These are phyloP conservation scores for Melaleuca quinquenervia DNA, from an alignment of 345 rosid genomes.

Conservation along the genomic window DNA sequence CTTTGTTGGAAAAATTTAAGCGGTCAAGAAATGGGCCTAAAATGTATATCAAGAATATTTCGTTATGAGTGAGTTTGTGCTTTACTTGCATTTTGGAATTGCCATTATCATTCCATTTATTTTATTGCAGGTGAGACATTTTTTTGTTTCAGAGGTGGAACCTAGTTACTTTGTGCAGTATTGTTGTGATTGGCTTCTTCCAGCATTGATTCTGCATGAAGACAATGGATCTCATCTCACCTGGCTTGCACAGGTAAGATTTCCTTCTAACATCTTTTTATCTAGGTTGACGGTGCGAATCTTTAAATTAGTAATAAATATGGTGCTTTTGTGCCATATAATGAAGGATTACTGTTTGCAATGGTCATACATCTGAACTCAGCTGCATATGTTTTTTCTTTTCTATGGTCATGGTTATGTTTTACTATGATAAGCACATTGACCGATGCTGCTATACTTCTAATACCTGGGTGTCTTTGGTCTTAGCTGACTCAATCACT, in stretches of 20 bases:
- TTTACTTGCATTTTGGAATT: neutral
- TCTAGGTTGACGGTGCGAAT: neutral
- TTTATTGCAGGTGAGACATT: conserved; percentile 47
- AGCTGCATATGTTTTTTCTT: neutral
- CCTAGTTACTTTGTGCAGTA: conserved; percentile 67
- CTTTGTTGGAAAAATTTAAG: neutral
- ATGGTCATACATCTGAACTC: neutral
- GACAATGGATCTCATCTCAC: conserved; percentile 39
- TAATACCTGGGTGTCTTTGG: neutral
- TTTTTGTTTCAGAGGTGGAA: conserved; percentile 54
- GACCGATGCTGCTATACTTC: neutral
- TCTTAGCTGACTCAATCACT: conserved; percentile 5
- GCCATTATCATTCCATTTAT: neutral
- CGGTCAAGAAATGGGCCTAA: neutral
- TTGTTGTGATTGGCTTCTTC: conserved; percentile 86
- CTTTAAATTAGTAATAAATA: neutral
- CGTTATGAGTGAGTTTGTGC: neutral
- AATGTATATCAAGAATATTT: neutral
- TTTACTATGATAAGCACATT: neutral
- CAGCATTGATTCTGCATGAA: conserved; percentile 58
- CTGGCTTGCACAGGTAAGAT: conserved; percentile 74
- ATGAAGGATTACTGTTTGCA: too few relatives aligned
- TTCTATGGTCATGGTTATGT: neutral
- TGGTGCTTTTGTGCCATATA: neutral
- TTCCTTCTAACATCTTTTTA: neutral